A percentile compares a stretch with the other conserved stretches of the same genome.
phyloP scores from a whole-genome alignment of 257 asterid genomes.

The Capsicum pubescens region DNA sequence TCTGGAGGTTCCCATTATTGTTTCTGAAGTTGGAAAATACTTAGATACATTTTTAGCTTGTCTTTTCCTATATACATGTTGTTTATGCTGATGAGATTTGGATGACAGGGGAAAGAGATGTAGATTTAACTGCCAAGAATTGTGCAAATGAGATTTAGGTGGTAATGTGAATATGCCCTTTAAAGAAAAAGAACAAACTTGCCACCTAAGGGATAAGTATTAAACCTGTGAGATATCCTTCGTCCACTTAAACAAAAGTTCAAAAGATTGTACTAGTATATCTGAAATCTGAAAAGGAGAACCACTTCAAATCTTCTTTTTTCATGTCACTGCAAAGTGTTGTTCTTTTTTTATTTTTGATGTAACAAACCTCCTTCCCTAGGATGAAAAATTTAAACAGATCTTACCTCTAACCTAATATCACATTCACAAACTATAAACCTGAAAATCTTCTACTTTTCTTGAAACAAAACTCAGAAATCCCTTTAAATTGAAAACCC shows the following conservation, averaged over 20 bases:
- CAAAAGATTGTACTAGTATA: not conserved
- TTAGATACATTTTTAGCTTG: not conserved
- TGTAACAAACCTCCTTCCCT: not conserved
- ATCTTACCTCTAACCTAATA: not conserved
- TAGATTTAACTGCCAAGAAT: not conserved
- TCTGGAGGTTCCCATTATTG: not conserved
- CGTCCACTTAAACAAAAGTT: not conserved
- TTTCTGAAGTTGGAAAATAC: not conserved
- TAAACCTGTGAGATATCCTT: not conserved
- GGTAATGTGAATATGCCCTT: not conserved
- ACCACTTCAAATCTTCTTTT: not conserved
- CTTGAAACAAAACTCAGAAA: not conserved
- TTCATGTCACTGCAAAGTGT: slow-evolving; percentile 2
- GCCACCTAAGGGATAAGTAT: not conserved
- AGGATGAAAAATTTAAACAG: not conserved
- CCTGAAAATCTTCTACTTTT: not conserved
- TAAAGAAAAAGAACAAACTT: slow-evolving; percentile 7
- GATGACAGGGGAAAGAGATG: not conserved
- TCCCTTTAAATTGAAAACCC: not conserved
- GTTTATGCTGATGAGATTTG: slow-evolving; percentile 12
- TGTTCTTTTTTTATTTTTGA: not conserved
- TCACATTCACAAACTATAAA: not conserved
- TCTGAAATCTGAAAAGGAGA: slow-evolving; percentile 26
- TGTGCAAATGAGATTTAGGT: not conserved
- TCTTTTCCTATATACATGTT: not conserved